Evolutionary conservation across 2,329 filamentous ascomycete genomes (phyloP).

Genomic region (Aspergillus pseudoterreus): DNA sequence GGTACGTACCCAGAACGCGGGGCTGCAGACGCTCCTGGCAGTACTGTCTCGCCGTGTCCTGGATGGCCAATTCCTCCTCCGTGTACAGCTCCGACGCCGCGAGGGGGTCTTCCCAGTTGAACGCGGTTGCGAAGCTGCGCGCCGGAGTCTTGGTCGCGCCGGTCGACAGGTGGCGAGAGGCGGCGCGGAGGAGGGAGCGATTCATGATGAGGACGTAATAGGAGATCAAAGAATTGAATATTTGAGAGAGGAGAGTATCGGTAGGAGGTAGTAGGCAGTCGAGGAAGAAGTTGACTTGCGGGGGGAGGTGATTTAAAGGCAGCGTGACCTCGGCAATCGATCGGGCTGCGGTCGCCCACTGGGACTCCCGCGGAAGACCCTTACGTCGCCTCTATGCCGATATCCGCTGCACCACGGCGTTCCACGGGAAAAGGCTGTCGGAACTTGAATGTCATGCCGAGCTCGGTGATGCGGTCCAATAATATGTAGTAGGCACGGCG

Average conservation of each 20-base stretch:
- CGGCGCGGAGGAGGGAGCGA: constrained; percentile 28
- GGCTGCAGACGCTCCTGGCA: constrained; percentile 87
- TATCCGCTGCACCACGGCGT: neutral
- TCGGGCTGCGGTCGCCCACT: constrained; percentile 2
- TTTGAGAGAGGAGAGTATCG: neutral
- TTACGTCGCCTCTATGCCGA: neutral
- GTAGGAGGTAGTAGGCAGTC: neutral
- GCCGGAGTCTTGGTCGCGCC: constrained; percentile 13
- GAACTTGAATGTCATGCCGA: neutral
- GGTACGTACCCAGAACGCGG: constrained; percentile 70
- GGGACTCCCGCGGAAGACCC: neutral
- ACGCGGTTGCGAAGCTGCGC: constrained; percentile 45
- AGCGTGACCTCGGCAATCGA: constrained; percentile 25
- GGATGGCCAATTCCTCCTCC: constrained; percentile 85
- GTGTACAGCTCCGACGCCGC: constrained; percentile 71
- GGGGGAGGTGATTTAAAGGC: constrained; percentile 6
- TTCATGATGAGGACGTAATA: constrained; percentile 22
- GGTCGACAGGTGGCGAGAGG: constrained; percentile 25
- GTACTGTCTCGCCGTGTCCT: constrained; percentile 87
- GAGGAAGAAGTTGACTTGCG: constrained; percentile 4
- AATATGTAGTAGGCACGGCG: neutral
- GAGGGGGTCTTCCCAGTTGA: constrained; percentile 92
- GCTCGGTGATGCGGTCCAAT: constrained; percentile 1
- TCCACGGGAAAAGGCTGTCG: neutral
- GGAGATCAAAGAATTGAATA: neutral